Evolutionary conservation across 495 filamentous ascomycete species (phyloP), one percentile per base, ranked within the genome.

Genomic region (Penicilliopsis zonata): DNA sequence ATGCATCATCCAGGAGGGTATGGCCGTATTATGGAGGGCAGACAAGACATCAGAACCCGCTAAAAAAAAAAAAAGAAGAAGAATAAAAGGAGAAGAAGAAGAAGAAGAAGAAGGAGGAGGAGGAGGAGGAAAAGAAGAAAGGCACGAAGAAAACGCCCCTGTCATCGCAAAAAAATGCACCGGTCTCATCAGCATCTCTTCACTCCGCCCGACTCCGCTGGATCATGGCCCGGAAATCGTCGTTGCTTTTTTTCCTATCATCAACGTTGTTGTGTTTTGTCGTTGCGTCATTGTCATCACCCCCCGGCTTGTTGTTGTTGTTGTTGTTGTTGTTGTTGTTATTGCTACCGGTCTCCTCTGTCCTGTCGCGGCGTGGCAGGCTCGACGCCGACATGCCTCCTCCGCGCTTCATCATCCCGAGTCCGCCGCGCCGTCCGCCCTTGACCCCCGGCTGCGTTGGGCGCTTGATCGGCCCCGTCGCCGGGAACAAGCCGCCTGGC

Each of bases 181-280:
- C 49, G 40, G n/a, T n/a, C n/a, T n/a, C n/a, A n/a, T n/a, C 23
- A 40, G 36, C 33, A 19, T 33, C 28, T 33, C 36, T 46, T 56
- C 36, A 61, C 38, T 53, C 47, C 42, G 33, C 31, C 28, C 41
- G 49, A 41, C 46, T 56, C 38, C 46, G 41, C 46, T 56, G 51
- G 44, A 88, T 76, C 76, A 94, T 72, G 22, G 70, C 73, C 46
- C 78, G 82, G 57, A 94, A 94, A 59, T 93, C 86, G 30, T 78
- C 80, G 61, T 95, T 94, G 49, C 70, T 86, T 69, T 86, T 88
- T 35, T 53, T 65, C 31, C 47, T 52, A 34, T 40, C 35, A 28
- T 47, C 42, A 5, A 34, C 33, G 30, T 37, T 22, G n/a, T n/a
- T n/a, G n/a, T n/a, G n/a, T n/a, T n/a, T n/a, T n/a, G n/a, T n/a